Base-by-base conservation (phyloP, 2,329 filamentous ascomycete species). In the Sordariomycetes sp. region DNA sequence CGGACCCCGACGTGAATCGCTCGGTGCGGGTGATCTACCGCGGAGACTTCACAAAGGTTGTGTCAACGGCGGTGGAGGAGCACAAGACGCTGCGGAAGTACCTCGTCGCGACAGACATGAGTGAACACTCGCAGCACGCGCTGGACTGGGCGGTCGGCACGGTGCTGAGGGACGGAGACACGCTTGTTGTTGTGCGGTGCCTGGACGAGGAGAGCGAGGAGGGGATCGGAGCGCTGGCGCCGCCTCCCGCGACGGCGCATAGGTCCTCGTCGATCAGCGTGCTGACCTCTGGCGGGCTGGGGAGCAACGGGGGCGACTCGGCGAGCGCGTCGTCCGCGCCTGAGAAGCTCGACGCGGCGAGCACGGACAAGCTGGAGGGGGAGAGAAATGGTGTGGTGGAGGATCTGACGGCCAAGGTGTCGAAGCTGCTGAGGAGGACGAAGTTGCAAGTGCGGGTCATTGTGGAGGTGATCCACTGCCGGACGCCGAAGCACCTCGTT, bases 71-170 rank as follows among this genome's bases (percentile, higher is more conserved):
- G 0, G 86, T 92, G 59, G 87, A 90, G 14, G 89, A 90, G 57
- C 80, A 89, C 55, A 84, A 89, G 55, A 83, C 89, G 57, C 82
- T 93, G 61, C 83, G 94, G 57, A 95, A 94, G 66, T 99, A 97
- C 68, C 76, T 99, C 18, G 91, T 97, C n/a, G 93, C 94, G 3
- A 97, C 90, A 0, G 94, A 99, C 71, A 76, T 97, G 3, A 97
- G 92, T 64, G 89, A 94, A 43, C 94, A 99, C 73, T 92, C 93
- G 4, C 89, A 90, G 7, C 95, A 97, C 70, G 94, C 94, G 1
- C 78, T 99, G 35, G 94, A 99, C 70, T 99, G 94, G 94, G 94
- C 93, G 0, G 92, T 99, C 59, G 94, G 94, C 8, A 97, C 93
- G 0, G 91, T 97, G 6, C 78, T 99, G 34, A 83, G 94, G 54